These are phyloP conservation scores for Scleromitrula shiraiana DNA, from an alignment of 2,329 filamentous ascomycete species.

Conservation along the genomic window DNA sequence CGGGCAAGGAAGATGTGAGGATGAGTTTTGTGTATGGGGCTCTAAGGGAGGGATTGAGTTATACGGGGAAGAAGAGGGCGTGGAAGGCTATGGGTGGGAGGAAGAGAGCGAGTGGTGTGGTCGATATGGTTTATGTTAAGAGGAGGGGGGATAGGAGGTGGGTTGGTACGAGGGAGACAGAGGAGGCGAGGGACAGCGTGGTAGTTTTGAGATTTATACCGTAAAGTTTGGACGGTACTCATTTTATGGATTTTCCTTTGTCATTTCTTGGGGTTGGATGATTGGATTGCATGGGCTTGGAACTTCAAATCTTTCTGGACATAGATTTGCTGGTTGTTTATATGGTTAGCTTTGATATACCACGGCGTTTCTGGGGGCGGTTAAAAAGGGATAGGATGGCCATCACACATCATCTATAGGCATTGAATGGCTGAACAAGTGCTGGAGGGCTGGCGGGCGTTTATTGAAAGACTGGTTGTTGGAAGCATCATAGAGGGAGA, in stretches of 20 bases:
- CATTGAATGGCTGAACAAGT: too few relatives aligned
- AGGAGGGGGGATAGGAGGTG: conserved; percentile 46
- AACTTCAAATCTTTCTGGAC: neutral
- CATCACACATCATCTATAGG: too few relatives aligned
- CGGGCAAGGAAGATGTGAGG: conserved; percentile 17
- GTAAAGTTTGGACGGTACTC: neutral
- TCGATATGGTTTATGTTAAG: conserved; percentile 47
- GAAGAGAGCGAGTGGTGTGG: conserved; percentile 40
- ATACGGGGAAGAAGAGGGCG: conserved; percentile 42
- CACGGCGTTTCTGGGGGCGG: too few relatives aligned
- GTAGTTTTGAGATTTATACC: conserved; percentile 16
- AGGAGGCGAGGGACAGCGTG: conserved; percentile 21
- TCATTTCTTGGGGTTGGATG: too few relatives aligned
- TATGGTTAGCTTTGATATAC: too few relatives aligned
- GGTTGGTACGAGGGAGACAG: conserved; percentile 28
- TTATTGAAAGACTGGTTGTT: too few relatives aligned
- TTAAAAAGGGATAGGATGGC: too few relatives aligned
- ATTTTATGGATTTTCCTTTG: too few relatives aligned
- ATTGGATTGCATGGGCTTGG: neutral
- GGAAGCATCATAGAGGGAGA: too few relatives aligned
- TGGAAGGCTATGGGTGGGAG: conserved; percentile 46
- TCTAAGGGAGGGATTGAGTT: conserved; percentile 37
- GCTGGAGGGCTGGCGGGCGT: too few relatives aligned
- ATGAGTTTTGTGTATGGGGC: conserved; percentile 39
- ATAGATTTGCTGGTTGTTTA: neutral